Evolutionary conservation across 129 eudicot genomes (phyloP).

Genomic region (Lactuca saligna): DNA sequence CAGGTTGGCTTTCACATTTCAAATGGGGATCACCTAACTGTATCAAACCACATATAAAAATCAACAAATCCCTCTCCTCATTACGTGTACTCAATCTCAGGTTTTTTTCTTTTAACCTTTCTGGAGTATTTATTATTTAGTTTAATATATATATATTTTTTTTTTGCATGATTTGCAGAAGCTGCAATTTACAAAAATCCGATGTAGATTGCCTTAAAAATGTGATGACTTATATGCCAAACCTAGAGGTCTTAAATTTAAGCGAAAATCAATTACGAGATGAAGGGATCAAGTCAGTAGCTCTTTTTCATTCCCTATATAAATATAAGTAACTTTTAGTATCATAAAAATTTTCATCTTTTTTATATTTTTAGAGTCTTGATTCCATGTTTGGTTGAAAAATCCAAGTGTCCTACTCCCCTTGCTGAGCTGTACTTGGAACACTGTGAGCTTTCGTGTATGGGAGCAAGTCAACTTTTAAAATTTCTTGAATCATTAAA

Average conservation of each 20-base stretch:
- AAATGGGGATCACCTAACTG: conserved; percentile 38
- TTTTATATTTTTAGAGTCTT: conserved; percentile 41
- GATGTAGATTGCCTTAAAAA: conserved; percentile 64
- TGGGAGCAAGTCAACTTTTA: conserved; percentile 51
- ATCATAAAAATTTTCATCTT: conserved; percentile 7
- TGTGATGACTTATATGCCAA: conserved; percentile 68
- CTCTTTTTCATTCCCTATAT: conserved; percentile 7
- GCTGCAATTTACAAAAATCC: conserved; percentile 46
- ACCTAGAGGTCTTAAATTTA: conserved; percentile 60
- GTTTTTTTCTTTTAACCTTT: conserved; percentile 28
- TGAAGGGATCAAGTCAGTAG: conserved; percentile 60
- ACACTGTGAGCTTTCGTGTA: conserved; percentile 53
- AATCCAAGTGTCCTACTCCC: conserved; percentile 40
- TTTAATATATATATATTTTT: background rate
- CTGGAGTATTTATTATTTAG: background rate
- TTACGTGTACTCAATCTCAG: conserved; percentile 70
- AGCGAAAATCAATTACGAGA: conserved; percentile 72
- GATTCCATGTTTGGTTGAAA: conserved; percentile 49
- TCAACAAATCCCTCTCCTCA: conserved; percentile 46
- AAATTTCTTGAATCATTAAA: conserved; percentile 48
- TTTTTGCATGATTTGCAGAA: conserved; percentile 44
- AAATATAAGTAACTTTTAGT: background rate
- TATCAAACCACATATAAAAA: conserved; percentile 27
- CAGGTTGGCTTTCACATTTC: conserved; percentile 78
- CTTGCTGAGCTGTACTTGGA: conserved; percentile 57